Conservation (phyloP, 352 stramenopile genomes). For the Chrysophaeum taylorii region DNA sequence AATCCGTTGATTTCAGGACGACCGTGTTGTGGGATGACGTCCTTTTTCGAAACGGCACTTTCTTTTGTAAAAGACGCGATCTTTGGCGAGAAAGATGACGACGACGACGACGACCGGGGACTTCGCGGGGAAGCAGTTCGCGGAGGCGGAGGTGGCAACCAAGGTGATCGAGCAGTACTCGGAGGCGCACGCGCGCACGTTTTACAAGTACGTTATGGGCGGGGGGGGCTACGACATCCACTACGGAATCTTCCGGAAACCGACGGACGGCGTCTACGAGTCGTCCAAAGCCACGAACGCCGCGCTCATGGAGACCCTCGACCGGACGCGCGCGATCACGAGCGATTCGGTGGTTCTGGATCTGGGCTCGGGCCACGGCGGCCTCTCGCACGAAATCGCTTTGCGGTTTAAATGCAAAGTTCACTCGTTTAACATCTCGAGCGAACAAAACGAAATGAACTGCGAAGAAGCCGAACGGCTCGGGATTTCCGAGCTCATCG, state of each 20-base stretch:
- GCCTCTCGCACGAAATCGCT: constrained; percentile 33
- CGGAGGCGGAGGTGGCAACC: neutral
- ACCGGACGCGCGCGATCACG: constrained; percentile 27
- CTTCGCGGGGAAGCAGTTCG: constrained; percentile 13
- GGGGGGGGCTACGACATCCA: constrained; percentile 28
- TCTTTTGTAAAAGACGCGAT: too few species aligned
- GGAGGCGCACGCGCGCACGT: constrained; percentile 13
- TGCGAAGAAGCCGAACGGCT: constrained; percentile 24
- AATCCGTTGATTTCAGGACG: too few species aligned
- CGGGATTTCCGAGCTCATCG: constrained; percentile 26
- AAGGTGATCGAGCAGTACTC: constrained; percentile 15
- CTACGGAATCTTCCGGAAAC: constrained; percentile 29
- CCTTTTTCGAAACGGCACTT: too few species aligned
- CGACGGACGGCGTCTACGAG: constrained; percentile 31
- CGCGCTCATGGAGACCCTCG: constrained; percentile 24
- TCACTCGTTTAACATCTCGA: constrained; percentile 30
- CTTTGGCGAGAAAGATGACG: too few species aligned
- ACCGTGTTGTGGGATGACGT: too few species aligned
- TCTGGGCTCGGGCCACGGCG: constrained; percentile 30
- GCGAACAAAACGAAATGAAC: constrained; percentile 35
- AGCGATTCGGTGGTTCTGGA: constrained; percentile 28
- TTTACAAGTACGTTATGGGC: constrained; percentile 17
- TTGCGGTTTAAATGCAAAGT: constrained; percentile 30
- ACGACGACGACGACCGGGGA: neutral
- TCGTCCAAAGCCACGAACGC: constrained; percentile 30